Percentiles rank a stretch among this genome's conserved stretches.
phyloP scores from a whole-genome alignment of 1,139 yeast genomes.

The Entelexis paramagnoliae region DNA sequence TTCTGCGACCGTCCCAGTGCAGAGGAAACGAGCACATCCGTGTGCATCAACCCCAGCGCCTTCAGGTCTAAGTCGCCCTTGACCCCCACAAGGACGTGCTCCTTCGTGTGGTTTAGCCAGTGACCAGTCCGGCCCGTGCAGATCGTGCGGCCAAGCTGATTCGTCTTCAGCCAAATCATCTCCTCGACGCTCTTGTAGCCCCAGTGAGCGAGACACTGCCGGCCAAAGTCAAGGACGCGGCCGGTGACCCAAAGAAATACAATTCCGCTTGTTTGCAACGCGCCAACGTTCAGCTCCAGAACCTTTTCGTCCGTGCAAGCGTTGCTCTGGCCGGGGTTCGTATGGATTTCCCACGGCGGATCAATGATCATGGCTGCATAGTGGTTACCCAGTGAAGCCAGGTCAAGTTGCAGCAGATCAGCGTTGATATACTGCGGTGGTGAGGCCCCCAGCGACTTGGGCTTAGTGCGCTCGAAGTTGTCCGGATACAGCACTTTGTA shows the following conservation, averaged over 20 bases:
- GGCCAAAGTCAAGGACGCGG: conserved; percentile 77
- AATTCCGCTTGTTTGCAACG: conserved; percentile 73
- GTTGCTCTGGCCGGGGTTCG: conserved; percentile 22
- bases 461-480: not conserved
- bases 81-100: conserved; percentile 72
- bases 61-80: conserved; percentile 52
- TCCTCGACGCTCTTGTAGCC: conserved; percentile 73
- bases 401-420: conserved; percentile 64
- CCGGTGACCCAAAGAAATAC: conserved; percentile 91
- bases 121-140: conserved; percentile 96
- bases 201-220: conserved; percentile 67
- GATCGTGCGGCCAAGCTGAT: conserved; percentile 76
- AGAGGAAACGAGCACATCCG: conserved; percentile 67
- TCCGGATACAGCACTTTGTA: conserved; percentile 42
- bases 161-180: conserved; percentile 81
- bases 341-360: conserved; percentile 40
- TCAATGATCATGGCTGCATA: conserved; percentile 84
- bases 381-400: conserved; percentile 54
- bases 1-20: conserved; percentile 84
- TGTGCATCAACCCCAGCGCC: conserved; percentile 55
- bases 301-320: conserved; percentile 40
- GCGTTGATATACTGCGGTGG: conserved; percentile 73
- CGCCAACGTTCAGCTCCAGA: conserved; percentile 51
- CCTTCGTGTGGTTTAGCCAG: conserved; percentile 93
- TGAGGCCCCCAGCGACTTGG: not conserved